These are phyloP conservation scores for Prunus yedoensis DNA, from an alignment of 331 rosid species.

Conservation along the genomic window DNA sequence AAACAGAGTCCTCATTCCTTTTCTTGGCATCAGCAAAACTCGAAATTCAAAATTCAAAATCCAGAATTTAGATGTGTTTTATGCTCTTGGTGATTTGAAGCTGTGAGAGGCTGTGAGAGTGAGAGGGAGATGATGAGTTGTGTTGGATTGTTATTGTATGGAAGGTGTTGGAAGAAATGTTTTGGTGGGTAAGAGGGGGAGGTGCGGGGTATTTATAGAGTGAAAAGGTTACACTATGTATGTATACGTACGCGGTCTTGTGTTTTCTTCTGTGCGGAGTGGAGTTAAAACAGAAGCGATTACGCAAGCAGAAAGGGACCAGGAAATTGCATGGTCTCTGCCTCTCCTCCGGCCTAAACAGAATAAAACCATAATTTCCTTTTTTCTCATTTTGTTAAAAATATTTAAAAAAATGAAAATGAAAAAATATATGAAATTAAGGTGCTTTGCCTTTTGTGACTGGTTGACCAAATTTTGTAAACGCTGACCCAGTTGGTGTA, in stretches of 20 bases:
- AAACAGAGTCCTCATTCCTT: constrained; percentile 41
- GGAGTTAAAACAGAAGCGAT: background rate
- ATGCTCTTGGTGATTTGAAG: background rate
- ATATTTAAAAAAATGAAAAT: no score
- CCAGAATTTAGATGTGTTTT: background rate
- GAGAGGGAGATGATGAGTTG: background rate
- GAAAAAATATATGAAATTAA: no score
- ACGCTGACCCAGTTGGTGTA: background rate
- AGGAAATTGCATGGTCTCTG: background rate
- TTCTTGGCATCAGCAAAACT: constrained; percentile 18
- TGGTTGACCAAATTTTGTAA: background rate
- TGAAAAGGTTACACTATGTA: background rate
- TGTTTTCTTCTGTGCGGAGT: background rate
- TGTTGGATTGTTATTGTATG: background rate
- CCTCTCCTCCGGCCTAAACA: background rate
- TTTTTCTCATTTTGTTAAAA: background rate
- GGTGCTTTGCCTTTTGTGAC: no score
- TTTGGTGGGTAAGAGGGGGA: background rate
- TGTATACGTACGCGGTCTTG: constrained; percentile 6
- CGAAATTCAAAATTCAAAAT: background rate
- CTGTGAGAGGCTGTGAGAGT: background rate
- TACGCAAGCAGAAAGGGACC: background rate
- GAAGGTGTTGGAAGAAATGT: background rate
- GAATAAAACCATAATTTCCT: background rate
- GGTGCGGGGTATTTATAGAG: constrained; percentile 12